Evolutionary conservation across 305 asterid species (phyloP).

Genomic region (Andrographis paniculata): DNA sequence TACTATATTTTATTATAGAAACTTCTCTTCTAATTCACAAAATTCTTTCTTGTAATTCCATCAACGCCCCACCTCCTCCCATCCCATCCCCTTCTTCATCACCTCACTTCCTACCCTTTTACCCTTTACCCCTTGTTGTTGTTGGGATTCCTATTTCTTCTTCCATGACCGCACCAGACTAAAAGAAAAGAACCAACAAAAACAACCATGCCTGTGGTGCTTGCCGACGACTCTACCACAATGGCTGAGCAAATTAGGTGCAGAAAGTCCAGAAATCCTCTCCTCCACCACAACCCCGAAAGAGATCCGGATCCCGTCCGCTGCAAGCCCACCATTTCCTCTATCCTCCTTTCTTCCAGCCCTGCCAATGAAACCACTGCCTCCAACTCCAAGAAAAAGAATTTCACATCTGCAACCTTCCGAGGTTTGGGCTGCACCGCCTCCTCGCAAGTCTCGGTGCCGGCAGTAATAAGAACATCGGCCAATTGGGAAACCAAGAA

Average conservation of each 20-base stretch:
- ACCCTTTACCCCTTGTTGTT: neutral
- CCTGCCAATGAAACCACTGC: constrained; percentile 14
- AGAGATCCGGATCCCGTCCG: constrained; percentile 29
- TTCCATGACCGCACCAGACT: too few species aligned
- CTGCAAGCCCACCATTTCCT: constrained; percentile 32
- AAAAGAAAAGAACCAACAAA: too few species aligned
- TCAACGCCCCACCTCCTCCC: constrained; percentile 12
- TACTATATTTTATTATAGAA: neutral
- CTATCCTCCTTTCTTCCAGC: constrained; percentile 30
- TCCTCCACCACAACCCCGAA: constrained; percentile 12
- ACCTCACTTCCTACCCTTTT: too few species aligned
- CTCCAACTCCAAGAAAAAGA: constrained; percentile 60
- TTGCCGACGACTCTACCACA: constrained; percentile 20
- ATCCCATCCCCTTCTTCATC: constrained; percentile 1
- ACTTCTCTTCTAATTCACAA: constrained; percentile 22
- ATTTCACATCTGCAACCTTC: constrained; percentile 48
- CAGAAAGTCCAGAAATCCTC: constrained; percentile 28
- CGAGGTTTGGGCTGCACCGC: constrained; percentile 69
- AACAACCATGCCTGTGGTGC: constrained; percentile 21
- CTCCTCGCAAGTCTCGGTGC: constrained; percentile 66
- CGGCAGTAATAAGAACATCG: constrained; percentile 58
- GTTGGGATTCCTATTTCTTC: too few species aligned
- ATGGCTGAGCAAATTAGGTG: constrained; percentile 25
- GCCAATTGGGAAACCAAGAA: constrained; percentile 73
- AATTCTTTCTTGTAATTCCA: constrained; percentile 23